These are phyloP conservation scores for Pseudogymnoascus sp. DNA, from an alignment of 2,329 filamentous ascomycete species.

Conservation along the genomic window DNA sequence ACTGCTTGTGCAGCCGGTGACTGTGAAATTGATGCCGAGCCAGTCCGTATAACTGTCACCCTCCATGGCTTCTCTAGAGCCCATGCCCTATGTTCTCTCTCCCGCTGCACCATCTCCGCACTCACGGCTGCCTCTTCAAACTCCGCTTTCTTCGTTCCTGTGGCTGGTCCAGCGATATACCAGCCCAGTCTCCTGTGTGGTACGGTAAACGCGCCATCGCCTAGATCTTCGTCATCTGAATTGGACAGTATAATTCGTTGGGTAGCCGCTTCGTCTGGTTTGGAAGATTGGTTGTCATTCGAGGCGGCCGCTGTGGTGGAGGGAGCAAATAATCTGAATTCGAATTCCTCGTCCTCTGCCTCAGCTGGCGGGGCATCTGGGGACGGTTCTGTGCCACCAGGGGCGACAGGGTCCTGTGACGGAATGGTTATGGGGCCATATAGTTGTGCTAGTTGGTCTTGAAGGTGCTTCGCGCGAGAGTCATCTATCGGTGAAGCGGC, in stretches of 20 bases:
- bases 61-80: slow-evolving; percentile 54
- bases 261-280: slow-evolving; percentile 20
- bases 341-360: slow-evolving; percentile 34
- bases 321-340: slow-evolving; percentile 46
- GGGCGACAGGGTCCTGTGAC: slow-evolving; percentile 12
- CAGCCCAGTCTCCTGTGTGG: slow-evolving; percentile 36
- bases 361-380: slow-evolving; percentile 23
- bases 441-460: slow-evolving; percentile 18
- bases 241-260: slow-evolving; percentile 43
- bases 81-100: slow-evolving; percentile 41
- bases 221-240: slow-evolving; percentile 31
- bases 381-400: slow-evolving; percentile 13
- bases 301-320: slow-evolving; percentile 17
- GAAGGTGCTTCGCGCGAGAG: slow-evolving; percentile 14
- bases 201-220: slow-evolving; percentile 34
- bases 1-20: slow-evolving; percentile 12
- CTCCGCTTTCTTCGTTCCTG: slow-evolving; percentile 30
- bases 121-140: slow-evolving; percentile 41
- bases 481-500: slow-evolving; percentile 31
- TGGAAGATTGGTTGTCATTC: background rate
- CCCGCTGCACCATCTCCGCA: slow-evolving; percentile 40
- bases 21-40: slow-evolving; percentile 19
- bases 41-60: slow-evolving; percentile 37
- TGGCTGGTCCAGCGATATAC: slow-evolving; percentile 38
- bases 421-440: slow-evolving; percentile 16